Evolutionary conservation across 2,329 filamentous ascomycete species (phyloP).

Genomic region (Apiospora rasikravindrae): DNA sequence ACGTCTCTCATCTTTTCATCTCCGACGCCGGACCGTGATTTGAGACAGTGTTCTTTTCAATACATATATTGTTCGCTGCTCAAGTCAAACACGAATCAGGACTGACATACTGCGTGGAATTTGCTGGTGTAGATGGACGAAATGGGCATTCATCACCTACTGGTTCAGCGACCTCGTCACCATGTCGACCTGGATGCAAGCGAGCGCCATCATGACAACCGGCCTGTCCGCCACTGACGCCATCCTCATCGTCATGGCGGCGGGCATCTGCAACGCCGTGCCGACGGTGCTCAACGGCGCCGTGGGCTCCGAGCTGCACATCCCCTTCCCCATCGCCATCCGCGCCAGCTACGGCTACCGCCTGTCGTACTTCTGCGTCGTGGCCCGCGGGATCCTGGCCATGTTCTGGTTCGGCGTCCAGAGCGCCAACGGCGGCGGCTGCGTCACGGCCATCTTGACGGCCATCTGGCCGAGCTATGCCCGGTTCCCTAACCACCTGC

Average conservation of each 20-base stretch:
- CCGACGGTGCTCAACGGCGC: slow-evolving; percentile 51
- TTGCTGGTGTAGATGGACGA: slow-evolving; percentile 40
- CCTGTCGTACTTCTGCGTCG: slow-evolving; percentile 41
- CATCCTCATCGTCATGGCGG: slow-evolving; percentile 53
- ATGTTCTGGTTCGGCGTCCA: slow-evolving; percentile 55
- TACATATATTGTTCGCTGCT: no score
- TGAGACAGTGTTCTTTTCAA: no score
- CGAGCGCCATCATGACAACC: slow-evolving; percentile 37
- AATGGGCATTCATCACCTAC: slow-evolving; percentile 51
- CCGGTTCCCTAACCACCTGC: slow-evolving; percentile 57
- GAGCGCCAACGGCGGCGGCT: slow-evolving; percentile 65
- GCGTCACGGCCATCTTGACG: slow-evolving; percentile 48
- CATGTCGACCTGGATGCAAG: slow-evolving; percentile 37
- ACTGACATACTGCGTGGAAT: background rate
- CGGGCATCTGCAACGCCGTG: slow-evolving; percentile 50
- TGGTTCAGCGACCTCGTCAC: slow-evolving; percentile 53
- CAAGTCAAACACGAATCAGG: background rate
- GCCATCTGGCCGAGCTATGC: slow-evolving; percentile 61
- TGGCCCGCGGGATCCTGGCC: slow-evolving; percentile 48
- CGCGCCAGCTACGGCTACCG: slow-evolving; percentile 48
- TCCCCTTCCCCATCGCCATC: slow-evolving; percentile 48
- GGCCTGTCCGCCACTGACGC: slow-evolving; percentile 48
- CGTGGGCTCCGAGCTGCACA: slow-evolving; percentile 39
- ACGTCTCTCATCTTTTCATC: no score
- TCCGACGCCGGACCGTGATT: no score